phyloP scores from a whole-genome alignment of 768 basidiomycete genomes.

The Lactarius hatsudake region DNA sequence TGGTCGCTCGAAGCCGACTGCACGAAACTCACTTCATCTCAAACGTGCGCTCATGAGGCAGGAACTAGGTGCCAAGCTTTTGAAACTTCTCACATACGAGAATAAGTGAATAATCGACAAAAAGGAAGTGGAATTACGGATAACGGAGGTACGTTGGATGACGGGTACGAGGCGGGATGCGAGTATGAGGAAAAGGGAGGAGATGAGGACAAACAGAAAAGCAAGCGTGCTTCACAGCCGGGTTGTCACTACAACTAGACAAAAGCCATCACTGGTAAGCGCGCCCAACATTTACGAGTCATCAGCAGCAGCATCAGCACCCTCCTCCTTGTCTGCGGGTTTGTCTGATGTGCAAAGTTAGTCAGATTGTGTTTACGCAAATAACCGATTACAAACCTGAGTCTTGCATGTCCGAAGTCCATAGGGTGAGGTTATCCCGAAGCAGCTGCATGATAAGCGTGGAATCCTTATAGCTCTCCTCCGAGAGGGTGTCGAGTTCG shows the following conservation, averaged over 20 bases:
- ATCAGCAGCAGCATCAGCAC: slow-evolving; percentile 57
- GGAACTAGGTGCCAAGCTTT: slow-evolving; percentile 14
- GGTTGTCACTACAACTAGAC: slow-evolving; percentile 11
- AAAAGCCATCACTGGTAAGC: slow-evolving; percentile 16
- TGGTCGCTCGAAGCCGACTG: not conserved
- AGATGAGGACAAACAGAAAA: slow-evolving; percentile 20
- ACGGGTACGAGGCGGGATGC: slow-evolving; percentile 18
- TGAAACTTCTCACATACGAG: slow-evolving; percentile 17
- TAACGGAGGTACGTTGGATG: slow-evolving; percentile 16
- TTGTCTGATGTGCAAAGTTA: slow-evolving; percentile 48
- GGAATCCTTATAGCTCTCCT: slow-evolving; percentile 99
- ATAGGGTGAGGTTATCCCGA: slow-evolving; percentile 95
- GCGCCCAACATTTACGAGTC: slow-evolving; percentile 45
- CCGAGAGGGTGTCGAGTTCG: slow-evolving; percentile 96
- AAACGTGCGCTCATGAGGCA: not conserved
- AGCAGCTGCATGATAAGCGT: slow-evolving; percentile 96
- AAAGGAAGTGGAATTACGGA: slow-evolving; percentile 25
- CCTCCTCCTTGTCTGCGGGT: slow-evolving; percentile 71
- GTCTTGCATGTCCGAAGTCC: slow-evolving; percentile 98
- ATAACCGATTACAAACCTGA: slow-evolving; percentile 52
- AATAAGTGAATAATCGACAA: slow-evolving; percentile 16
- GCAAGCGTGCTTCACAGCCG: slow-evolving; percentile 22
- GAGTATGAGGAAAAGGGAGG: slow-evolving; percentile 6
- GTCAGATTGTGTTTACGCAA: not conserved
- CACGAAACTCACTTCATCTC: slow-evolving; percentile 5